These are phyloP conservation scores for Trichoderma guizhouense DNA, from an alignment of 2,329 filamentous ascomycete species.

Conservation along the genomic window DNA sequence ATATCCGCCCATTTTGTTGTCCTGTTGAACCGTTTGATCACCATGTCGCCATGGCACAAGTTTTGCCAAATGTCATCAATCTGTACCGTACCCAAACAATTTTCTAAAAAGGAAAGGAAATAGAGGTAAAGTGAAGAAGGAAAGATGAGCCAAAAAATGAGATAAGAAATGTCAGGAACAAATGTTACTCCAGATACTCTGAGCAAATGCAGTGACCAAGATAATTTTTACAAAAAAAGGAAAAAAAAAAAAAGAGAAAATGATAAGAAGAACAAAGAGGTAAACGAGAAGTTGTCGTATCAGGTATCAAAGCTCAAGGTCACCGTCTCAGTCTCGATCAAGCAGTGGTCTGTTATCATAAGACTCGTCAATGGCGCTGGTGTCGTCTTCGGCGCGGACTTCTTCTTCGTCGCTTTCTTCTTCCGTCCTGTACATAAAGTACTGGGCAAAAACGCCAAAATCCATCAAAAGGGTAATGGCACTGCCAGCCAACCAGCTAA, in stretches of 20 bases:
- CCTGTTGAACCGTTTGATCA: background rate
- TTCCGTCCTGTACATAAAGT: slow-evolving; percentile 71
- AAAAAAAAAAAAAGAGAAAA: background rate
- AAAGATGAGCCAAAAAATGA: background rate
- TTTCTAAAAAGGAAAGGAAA: background rate
- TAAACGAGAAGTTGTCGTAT: background rate
- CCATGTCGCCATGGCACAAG: background rate
- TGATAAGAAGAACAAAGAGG: background rate
- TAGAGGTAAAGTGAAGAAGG: background rate
- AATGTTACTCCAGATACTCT: background rate
- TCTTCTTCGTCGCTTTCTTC: slow-evolving; percentile 28
- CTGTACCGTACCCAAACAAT: background rate
- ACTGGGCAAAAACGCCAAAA: slow-evolving; percentile 83
- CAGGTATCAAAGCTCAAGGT: background rate
- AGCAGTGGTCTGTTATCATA: slow-evolving; percentile 43
- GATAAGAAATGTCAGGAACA: background rate
- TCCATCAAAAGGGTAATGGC: slow-evolving; percentile 84
- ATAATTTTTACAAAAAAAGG: background rate
- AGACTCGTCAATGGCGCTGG: slow-evolving; percentile 23
- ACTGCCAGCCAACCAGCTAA: slow-evolving; percentile 87
- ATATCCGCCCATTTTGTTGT: background rate
- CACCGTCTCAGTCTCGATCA: slow-evolving; percentile 25
- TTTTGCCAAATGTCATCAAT: background rate
- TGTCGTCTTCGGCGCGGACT: slow-evolving; percentile 27
- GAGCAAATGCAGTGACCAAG: background rate